Evolutionary conservation across 2,329 filamentous ascomycete species (phyloP), one percentile per base, ranked within the genome.

Genomic region (Hymenoscyphus occultus): DNA sequence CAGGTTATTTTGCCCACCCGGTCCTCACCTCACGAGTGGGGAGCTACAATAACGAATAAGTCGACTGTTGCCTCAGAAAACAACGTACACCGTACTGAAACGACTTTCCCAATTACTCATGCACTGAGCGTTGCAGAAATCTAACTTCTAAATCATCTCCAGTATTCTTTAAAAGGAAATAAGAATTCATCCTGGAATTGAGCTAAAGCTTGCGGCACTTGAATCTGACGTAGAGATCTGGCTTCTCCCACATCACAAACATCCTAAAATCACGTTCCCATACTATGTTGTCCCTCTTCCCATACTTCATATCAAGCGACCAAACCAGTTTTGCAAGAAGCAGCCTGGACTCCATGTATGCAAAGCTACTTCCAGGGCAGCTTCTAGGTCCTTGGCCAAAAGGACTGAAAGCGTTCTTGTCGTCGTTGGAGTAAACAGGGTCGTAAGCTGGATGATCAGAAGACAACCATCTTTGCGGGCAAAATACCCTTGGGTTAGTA

Each of bases 211-310:
- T 32, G 16, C 19, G n/a, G 10, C 16, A 45, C 19, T 32, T 35
- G 12, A 60, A 60, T 39, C 32, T 35, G 22, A 58, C 56, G 10
- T 19, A 35, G 13, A 58, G 35, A 10, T 58, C 35, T 5, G 56
- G 56, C 56, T 58, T 58, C 16, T 32, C 56, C 28, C 28, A 58
- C 56, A 39, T 35, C 31, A 19, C 56, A 39, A 31, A 39, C n/a
- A 35, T 13, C 13, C n/a, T 39, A 10, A 58, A 39, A 39, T 58
- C 56, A 16, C 56, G 39, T 32, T 58, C 56, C n/a, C 22, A 39
- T 19, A 58, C 56, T 14, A 58, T 19, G 39, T 58, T 19, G 10
- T 58, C 12, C n/a, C n/a, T 16, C 28, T 3, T 22, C 28, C 22
- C 31, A 19, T 35, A 31, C 16, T 35, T 32, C 31, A 58, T 10